Base-by-base conservation (phyloP, 208 protist genomes). In the Acanthamoeba sp. region DNA sequence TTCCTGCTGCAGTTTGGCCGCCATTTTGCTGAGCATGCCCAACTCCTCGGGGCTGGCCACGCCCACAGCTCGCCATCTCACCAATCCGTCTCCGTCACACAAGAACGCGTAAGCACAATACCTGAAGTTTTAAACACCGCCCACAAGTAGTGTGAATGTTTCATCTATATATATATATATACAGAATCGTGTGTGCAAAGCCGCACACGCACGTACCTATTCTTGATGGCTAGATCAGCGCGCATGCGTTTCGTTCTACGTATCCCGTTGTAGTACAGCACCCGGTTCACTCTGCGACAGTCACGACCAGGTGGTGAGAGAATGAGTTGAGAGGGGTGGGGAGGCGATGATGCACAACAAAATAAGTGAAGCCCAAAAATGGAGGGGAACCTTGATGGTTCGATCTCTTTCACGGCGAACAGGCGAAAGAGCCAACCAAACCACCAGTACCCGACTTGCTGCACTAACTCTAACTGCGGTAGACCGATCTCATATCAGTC, bases 231-330 rank as follows among this genome's bases (percentile, higher is more conserved):
- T 2, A 93, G 88, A 45, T 71, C 34, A 22, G 34, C 76, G 10
- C 88, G 36, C 57, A 93, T 93, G 10, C 66, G 36, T n/a, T 93
- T 93, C 42, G 88, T 80, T 45, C 78, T 71, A 5, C 10, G 6
- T 14, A 93, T 93, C 18, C 88, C 88, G 27, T 93, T 93, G 88
- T 93, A 93, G 40, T 93, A 93, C 9, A 93, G 40, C 7, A 93
- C 64, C 36, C 52, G 76, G 88, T 34, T 71, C 29, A 40, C 2
- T 50, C 87, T 92, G 32, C 10, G 38, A 24, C 16, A 22, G 22
- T 12, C 12, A 22, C 55, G 48, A 59, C 55, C 9, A 2, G 16
- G 16, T 20, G 42, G 42, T 3, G 10, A 10, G 42, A 36, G 69
- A 24, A 42, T 36, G 69, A 36, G 29, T 38, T n/a, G n/a, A n/a